Percentiles rank a stretch among this genome's conserved stretches.
These are phyloP conservation scores for Hypoxylon fragiforme DNA, from an alignment of 495 filamentous ascomycete genomes.

Conservation along the genomic window DNA sequence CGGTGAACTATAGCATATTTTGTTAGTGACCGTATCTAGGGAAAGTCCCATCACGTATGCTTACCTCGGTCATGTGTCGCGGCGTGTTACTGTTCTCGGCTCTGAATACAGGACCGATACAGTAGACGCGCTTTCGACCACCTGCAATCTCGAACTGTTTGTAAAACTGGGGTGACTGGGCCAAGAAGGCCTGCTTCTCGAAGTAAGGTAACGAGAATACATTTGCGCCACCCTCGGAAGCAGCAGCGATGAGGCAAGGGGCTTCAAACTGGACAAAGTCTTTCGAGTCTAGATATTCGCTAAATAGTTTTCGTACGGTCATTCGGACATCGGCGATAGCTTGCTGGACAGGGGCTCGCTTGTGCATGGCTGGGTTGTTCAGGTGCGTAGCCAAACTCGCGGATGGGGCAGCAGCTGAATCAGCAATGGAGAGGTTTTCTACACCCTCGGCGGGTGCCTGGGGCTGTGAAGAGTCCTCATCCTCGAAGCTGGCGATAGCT, in stretches of 20 bases:
- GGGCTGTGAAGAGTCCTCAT: conserved; percentile 59
- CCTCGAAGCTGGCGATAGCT: conserved; percentile 64
- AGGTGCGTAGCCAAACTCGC: conserved; percentile 77
- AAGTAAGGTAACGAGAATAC: conserved; percentile 95
- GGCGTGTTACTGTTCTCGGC: conserved; percentile 97
- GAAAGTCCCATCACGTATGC: neutral
- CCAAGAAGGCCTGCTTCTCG: conserved; percentile 78
- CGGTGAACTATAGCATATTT: conserved; percentile 68
- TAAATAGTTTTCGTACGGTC: conserved; percentile 79
- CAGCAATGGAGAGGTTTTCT: conserved; percentile 52
- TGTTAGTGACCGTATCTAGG: neutral
- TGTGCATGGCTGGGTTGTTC: conserved; percentile 87
- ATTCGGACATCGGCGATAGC: conserved; percentile 81
- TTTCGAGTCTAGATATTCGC: conserved; percentile 71
- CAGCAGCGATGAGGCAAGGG: conserved; percentile 84
- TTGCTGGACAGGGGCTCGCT: conserved; percentile 84
- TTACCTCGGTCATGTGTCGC: conserved; percentile 85
- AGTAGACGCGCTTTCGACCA: conserved; percentile 86
- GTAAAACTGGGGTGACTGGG: conserved; percentile 86
- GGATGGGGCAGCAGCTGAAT: conserved; percentile 50
- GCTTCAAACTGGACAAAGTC: conserved; percentile 88
- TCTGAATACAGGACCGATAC: conserved; percentile 89
- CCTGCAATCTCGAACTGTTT: conserved; percentile 97
- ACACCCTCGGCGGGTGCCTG: conserved; percentile 60
- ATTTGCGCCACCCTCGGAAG: conserved; percentile 90